Conservation (phyloP, 139 green algal genomes). For the Picochlorum sp. region DNA sequence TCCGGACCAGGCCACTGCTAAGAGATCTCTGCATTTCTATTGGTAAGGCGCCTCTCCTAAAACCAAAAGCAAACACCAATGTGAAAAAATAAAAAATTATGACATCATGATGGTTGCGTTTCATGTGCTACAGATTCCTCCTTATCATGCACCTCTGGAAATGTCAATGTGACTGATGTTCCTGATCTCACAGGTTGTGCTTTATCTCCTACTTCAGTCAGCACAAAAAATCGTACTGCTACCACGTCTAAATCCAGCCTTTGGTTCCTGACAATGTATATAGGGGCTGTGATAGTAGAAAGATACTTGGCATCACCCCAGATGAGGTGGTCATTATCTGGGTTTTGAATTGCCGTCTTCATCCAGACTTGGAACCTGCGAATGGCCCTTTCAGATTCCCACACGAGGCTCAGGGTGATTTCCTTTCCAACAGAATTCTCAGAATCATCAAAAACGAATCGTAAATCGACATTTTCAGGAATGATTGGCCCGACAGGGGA, state of each 20-base stretch:
- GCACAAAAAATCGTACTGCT: not conserved
- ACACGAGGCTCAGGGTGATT: not conserved
- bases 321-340: no score
- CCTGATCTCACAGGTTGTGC: not conserved
- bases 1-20: no score
- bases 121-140: not conserved
- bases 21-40: no score
- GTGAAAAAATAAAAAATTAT: no score
- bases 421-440: not conserved
- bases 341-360: no score
- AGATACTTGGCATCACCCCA: no score
- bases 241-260: not conserved
- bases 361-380: no score
- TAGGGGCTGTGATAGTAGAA: no score
- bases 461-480: not conserved
- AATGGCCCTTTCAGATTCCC: not conserved
- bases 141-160: not conserved
- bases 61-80: no score
- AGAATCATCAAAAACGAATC: not conserved
- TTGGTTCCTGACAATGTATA: no score
- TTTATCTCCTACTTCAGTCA: not conserved
- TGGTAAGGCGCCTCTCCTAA: no score
- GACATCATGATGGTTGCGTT: no score
- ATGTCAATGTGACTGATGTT: not conserved
- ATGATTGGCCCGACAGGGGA: not conserved